phyloP scores from a whole-genome alignment of 2,329 filamentous ascomycete genomes.

The Xylariomycetidae sp. region DNA sequence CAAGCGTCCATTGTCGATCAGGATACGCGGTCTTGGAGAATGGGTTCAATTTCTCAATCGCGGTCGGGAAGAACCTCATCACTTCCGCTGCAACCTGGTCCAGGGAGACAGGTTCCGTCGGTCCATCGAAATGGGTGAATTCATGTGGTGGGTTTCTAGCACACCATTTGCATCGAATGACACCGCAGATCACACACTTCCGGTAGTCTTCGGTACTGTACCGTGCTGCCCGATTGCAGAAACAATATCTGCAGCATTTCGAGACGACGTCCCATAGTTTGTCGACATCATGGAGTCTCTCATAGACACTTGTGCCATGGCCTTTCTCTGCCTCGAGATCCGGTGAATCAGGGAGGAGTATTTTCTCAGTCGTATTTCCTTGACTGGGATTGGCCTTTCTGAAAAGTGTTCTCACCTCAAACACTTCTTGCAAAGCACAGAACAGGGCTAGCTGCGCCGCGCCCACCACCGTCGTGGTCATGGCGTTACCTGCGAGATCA shows the following conservation, averaged over 20 bases:
- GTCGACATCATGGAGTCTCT: too few relatives aligned
- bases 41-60: slow-evolving; percentile 7
- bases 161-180: slow-evolving; percentile 33
- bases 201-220: slow-evolving; percentile 22
- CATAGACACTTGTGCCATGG: too few relatives aligned
- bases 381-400: too few relatives aligned
- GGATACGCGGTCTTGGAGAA: too few relatives aligned
- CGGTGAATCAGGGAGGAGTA: too few relatives aligned
- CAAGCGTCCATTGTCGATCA: too few relatives aligned
- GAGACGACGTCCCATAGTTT: slow-evolving; percentile 11
- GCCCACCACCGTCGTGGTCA: slow-evolving; percentile 70
- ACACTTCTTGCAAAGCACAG: slow-evolving; percentile 27
- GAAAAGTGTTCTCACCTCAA: too few relatives aligned
- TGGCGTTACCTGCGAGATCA: slow-evolving; percentile 74
- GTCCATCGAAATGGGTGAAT: slow-evolving; percentile 12
- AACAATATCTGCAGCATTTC: slow-evolving; percentile 29
- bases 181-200: slow-evolving; percentile 29
- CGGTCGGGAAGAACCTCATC: slow-evolving; percentile 18
- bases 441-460: slow-evolving; percentile 57
- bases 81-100: slow-evolving; percentile 15
- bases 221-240: slow-evolving; percentile 27
- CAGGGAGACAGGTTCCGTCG: slow-evolving; percentile 10
- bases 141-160: slow-evolving; percentile 34
- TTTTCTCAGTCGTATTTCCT: not conserved
- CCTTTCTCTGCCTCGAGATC: too few relatives aligned